phyloP scores from a whole-genome alignment of 2,329 filamentous ascomycete species.

The Cytospora schulzeri region DNA sequence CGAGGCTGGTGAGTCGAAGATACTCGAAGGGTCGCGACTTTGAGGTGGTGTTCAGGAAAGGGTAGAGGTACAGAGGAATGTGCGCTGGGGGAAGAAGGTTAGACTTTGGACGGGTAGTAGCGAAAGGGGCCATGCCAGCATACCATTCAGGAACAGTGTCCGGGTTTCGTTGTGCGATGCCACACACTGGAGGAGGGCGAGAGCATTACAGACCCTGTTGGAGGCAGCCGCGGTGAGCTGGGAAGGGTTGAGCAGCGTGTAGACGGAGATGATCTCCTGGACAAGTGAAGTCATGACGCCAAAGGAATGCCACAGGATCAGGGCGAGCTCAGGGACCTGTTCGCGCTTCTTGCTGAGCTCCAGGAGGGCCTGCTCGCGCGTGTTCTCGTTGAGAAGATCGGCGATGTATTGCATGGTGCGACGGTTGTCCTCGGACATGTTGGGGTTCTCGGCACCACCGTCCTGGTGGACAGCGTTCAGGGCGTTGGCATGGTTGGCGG shows the following conservation, averaged over 20 bases:
- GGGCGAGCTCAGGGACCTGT: constrained; percentile 91
- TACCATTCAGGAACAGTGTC: constrained; percentile 90
- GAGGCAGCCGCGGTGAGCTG: constrained; percentile 97
- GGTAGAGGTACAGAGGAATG: constrained; percentile 96
- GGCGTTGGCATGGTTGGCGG: constrained; percentile 56
- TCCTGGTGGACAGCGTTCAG: constrained; percentile 56
- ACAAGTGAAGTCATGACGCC: constrained; percentile 97
- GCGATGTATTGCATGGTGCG: constrained; percentile 92
- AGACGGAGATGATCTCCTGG: constrained; percentile 98
- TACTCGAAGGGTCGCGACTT: constrained; percentile 98
- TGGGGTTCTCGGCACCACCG: constrained; percentile 59
- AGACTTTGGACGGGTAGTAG: background rate
- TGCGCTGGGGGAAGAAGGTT: constrained; percentile 70
- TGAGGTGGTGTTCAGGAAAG: constrained; percentile 97
- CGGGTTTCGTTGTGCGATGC: constrained; percentile 96
- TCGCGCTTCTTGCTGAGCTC: constrained; percentile 98
- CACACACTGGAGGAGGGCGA: constrained; percentile 94
- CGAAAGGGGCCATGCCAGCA: constrained; percentile 31
- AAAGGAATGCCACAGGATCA: constrained; percentile 98
- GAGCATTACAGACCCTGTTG: constrained; percentile 95
- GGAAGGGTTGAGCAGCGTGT: constrained; percentile 92
- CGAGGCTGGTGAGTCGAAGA: constrained; percentile 89
- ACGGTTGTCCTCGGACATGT: constrained; percentile 83
- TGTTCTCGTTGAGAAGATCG: constrained; percentile 83
- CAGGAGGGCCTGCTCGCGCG: constrained; percentile 85